Percentiles rank a stretch among this genome's conserved stretches.
Conservation (phyloP, 352 stramenopile species). For the Saprolegnia diclina region DNA sequence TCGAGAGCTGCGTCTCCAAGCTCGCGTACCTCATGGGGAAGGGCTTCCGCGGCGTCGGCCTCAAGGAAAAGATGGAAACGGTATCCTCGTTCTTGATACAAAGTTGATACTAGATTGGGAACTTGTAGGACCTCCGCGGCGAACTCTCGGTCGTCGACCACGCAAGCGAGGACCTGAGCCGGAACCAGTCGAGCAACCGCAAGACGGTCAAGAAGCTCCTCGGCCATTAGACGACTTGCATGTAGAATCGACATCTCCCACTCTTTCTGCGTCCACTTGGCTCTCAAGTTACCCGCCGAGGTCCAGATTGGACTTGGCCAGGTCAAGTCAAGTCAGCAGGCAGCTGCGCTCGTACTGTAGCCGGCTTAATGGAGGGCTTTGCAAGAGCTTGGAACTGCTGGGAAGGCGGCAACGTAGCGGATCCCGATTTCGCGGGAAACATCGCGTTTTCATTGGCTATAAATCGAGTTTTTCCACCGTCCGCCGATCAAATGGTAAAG, state of each 20-base stretch:
- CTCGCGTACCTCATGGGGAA: conserved; percentile 93
- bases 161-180: conserved; percentile 56
- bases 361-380: no score
- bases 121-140: conserved; percentile 45
- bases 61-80: conserved; percentile 81
- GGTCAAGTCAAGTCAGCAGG: no score
- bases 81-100: conserved; percentile 15
- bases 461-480: no score
- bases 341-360: no score
- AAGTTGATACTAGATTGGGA: neutral
- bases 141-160: conserved; percentile 72
- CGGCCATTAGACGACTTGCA: neutral
- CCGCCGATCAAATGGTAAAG: no score
- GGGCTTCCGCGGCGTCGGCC: conserved; percentile 47
- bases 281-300: no score
- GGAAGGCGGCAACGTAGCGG: no score
- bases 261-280: neutral
- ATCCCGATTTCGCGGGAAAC: no score
- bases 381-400: no score
- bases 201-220: conserved; percentile 59
- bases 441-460: no score
- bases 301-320: no score
- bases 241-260: neutral
- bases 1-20: conserved; percentile 92
- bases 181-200: conserved; percentile 45